Base-by-base conservation (phyloP, 352 stramenopile genomes). In the Elongisporangium prolatum region DNA sequence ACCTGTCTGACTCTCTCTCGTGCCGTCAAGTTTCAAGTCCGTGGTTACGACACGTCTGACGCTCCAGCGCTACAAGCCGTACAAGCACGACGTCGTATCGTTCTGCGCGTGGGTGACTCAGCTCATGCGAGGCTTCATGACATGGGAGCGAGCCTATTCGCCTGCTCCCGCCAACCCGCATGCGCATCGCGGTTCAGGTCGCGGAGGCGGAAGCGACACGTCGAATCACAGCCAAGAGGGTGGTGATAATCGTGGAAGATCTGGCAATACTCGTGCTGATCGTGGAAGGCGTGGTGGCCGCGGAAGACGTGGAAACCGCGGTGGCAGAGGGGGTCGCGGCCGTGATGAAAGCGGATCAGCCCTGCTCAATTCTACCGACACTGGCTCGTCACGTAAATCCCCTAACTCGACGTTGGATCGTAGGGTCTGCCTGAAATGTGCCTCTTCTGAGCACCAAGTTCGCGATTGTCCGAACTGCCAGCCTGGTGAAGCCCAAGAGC, bases 101-200 rank as follows among this genome's bases (percentile, higher is more conserved):
- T 56, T 56, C 22, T 56, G 22, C 4, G 10, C 51, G 0, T 56
- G 51, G 24, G 51, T 56, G 7, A 56, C 10, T 16, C 21, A 44
- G 22, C 14, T 57, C 1, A 24, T 62, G 28, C 49, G 47, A 13
- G n/a, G 40, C 7, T 60, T 54, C 10, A 60, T 54, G 48, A 60
- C 48, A 11, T 60, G 47, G 17, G n/a, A 60, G 48, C 44, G 28
- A 38, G 7, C 7, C 28, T 38, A 6, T 11, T 10, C 1, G 6
- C 13, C 28, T 14, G 28, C 28, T 13, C 7, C 6, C 28, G 28
- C 7, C 13, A 38, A 10, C 13, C 28, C 2, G 6, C 13, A 5
- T 38, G 3, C 28, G 6, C 28, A 38, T 11, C 2, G 28, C 28
- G 7, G 3, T 11, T 38, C 28, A 6, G 13, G 7, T 10, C 28